These are phyloP conservation scores for Asterochloris erici DNA, from an alignment of 139 green algal species.

Conservation along the genomic window DNA sequence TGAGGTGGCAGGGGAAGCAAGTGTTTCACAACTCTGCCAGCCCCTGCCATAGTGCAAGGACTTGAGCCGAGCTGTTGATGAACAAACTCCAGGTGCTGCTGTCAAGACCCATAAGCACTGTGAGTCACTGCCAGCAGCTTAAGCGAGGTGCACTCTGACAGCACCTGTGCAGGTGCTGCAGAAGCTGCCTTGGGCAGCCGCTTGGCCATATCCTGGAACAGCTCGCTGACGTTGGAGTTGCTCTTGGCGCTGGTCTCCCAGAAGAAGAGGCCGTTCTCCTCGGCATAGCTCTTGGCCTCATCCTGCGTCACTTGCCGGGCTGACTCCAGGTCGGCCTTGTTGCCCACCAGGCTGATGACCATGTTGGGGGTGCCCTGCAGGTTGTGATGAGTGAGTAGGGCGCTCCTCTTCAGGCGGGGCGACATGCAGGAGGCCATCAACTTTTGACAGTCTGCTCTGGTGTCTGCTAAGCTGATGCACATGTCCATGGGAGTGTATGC, in stretches of 20 bases:
- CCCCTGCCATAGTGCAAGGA: too few species aligned
- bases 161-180: background rate
- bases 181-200: constrained; percentile 20
- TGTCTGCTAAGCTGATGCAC: too few species aligned
- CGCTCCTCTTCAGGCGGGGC: too few species aligned
- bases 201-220: constrained; percentile 61
- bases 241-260: constrained; percentile 91
- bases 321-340: constrained; percentile 91
- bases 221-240: constrained; percentile 78
- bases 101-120: background rate
- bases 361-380: constrained; percentile 84
- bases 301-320: constrained; percentile 56
- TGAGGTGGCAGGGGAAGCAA: too few species aligned
- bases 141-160: background rate
- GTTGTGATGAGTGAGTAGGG: background rate
- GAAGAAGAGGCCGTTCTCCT: constrained; percentile 83
- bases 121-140: background rate
- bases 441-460: too few species aligned
- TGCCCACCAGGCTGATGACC: constrained; percentile 96
- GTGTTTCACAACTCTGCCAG: too few species aligned
- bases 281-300: constrained; percentile 78
- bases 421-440: too few species aligned
- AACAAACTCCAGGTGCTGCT: background rate
- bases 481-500: too few species aligned
- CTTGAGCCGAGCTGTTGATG: too few species aligned